Base-by-base conservation (phyloP, 1,284 basidiomycete species). In the Marasmius fiardii region DNA sequence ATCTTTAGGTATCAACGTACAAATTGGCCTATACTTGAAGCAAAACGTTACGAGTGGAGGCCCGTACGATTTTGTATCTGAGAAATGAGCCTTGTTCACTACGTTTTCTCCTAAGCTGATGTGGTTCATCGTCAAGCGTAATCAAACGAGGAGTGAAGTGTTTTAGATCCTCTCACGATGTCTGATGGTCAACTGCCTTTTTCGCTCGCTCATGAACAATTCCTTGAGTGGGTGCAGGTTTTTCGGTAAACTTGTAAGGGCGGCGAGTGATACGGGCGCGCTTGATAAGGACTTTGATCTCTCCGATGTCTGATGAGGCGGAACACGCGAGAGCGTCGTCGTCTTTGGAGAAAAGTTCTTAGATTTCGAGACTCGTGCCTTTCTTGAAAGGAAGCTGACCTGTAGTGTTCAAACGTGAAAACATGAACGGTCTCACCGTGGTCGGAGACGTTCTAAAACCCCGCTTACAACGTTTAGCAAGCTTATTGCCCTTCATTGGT, bases 101-200 rank as follows among this genome's bases (percentile, higher is more conserved):
- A 49, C 26, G 18, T 23, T 26, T 33, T 28, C 26, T 31, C 47
- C 47, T 4, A 49, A 49, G 14, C 47, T 49, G 33, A 18, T 23
- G 12, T 4, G 10, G 7, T 31, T 49, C 16, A 33, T 49, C 28
- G 28, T 31, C 28, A 31, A 31, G 28, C 5, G 10, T 31, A 31
- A 10, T 31, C 28, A 31, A 7, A 49, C 31, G 14, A 49, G 2
- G 5, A 5, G 23, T 1, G 14, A 33, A 18, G 16, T 16, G 18
- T 4, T 18, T 14, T 18, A 18, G 12, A 31, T 12, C 24, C 8
- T n/a, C 47, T 26, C 31, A 49, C 47, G 47, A 31, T 31, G 47
- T 49, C 20, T 49, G 47, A 33, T 49, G 47, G 31, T 49, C 47
- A 12, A 49, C 28, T 6, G 47, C 47, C 28, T 49, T 49, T 16